Conservation (phyloP, 2,329 filamentous ascomycete genomes). For the Fusarium nisikadoi region DNA sequence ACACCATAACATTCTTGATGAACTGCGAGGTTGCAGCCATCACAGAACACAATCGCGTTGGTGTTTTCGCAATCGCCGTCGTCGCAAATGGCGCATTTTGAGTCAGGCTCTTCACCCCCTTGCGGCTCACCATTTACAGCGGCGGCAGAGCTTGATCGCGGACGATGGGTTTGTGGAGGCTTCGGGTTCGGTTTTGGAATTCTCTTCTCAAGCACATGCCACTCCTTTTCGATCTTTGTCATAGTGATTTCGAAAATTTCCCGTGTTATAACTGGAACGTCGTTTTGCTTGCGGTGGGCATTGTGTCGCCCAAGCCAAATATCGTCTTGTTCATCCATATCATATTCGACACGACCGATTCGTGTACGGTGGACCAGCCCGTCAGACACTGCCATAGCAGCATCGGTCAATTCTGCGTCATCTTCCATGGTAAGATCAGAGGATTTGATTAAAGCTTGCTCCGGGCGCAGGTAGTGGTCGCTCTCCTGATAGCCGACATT, state of each 20-base stretch:
- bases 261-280: slow-evolving; percentile 85
- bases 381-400: slow-evolving; percentile 42
- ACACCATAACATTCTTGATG: slow-evolving; percentile 99
- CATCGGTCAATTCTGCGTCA: slow-evolving; percentile 60
- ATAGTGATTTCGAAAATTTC: slow-evolving; percentile 98
- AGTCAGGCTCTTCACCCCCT: slow-evolving; percentile 89
- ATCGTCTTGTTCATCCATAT: slow-evolving; percentile 99
- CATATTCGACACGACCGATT: slow-evolving; percentile 92
- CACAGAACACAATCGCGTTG: slow-evolving; percentile 98
- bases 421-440: slow-evolving; percentile 69
- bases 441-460: slow-evolving; percentile 75
- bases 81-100: slow-evolving; percentile 96
- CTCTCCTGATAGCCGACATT: slow-evolving; percentile 96
- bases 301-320: slow-evolving; percentile 94
- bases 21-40: slow-evolving; percentile 95
- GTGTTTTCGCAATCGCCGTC: slow-evolving; percentile 99
- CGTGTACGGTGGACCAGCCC: slow-evolving; percentile 49
- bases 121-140: slow-evolving; percentile 94
- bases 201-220: slow-evolving; percentile 93
- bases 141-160: slow-evolving; percentile 90
- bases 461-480: slow-evolving; percentile 84
- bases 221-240: slow-evolving; percentile 99
- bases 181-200: slow-evolving; percentile 98
- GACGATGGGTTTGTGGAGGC: slow-evolving; percentile 91
- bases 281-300: slow-evolving; percentile 75